phyloP scores from a whole-genome alignment of 2,329 filamentous ascomycete species.

The Paracamarosporium sp. region DNA sequence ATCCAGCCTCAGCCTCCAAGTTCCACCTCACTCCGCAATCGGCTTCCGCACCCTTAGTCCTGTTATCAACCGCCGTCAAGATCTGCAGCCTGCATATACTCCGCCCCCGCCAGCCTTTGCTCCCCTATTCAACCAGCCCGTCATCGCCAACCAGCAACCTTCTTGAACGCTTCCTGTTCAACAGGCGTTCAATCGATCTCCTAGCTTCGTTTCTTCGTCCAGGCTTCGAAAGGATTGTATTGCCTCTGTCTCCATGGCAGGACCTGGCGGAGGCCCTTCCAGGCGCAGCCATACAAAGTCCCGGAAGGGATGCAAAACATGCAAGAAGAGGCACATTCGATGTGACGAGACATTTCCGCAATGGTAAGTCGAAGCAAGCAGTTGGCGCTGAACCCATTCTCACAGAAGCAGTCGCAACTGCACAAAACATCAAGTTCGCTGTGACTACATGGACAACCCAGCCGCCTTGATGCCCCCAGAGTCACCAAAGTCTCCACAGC shows the following conservation, averaged over 20 bases:
- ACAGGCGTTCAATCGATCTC: conserved; percentile 10
- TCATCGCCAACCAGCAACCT: conserved; percentile 15
- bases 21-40: conserved; percentile 34
- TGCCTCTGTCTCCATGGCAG: conserved; percentile 70
- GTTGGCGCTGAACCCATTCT: conserved; percentile 17
- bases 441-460: conserved; percentile 93
- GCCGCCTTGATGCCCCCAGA: conserved; percentile 65
- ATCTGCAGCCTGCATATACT: conserved; percentile 42
- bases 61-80: conserved; percentile 38
- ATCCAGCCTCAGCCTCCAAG: conserved; percentile 37
- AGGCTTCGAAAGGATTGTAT: conserved; percentile 1
- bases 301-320: conserved; percentile 96
- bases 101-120: conserved; percentile 28
- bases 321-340: conserved; percentile 95
- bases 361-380: conserved; percentile 68
- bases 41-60: conserved; percentile 38
- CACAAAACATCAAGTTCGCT: conserved; percentile 98
- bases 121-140: conserved; percentile 18
- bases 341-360: conserved; percentile 98
- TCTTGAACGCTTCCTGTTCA: conserved; percentile 19
- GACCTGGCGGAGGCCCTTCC: conserved; percentile 92
- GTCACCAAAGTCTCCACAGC: conserved; percentile 57
- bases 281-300: conserved; percentile 96
- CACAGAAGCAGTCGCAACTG: conserved; percentile 79
- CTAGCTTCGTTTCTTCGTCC: conserved; percentile 1